Conservation (phyloP, 2,329 filamentous ascomycete genomes). For the Rhexocercosporidium sp. region DNA sequence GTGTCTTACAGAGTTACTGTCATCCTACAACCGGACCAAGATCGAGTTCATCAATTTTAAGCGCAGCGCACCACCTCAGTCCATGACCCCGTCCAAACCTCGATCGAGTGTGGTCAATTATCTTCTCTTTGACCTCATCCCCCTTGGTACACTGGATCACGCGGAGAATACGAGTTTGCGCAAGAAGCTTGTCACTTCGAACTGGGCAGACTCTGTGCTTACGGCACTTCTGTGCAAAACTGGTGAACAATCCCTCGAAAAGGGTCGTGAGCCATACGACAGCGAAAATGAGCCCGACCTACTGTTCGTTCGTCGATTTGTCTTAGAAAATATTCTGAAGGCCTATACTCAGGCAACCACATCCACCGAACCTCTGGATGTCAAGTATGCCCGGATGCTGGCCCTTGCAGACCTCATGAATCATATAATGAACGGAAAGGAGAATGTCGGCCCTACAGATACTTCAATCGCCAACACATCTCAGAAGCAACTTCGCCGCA, state of each 20-base stretch:
- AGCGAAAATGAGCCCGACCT: constrained; percentile 83
- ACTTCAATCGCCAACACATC: constrained; percentile 55
- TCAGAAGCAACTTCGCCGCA: constrained; percentile 82
- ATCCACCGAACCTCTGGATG: constrained; percentile 80
- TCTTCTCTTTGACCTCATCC: constrained; percentile 80
- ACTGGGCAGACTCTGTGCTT: constrained; percentile 84
- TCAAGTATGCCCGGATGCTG: constrained; percentile 86
- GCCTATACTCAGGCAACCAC: constrained; percentile 87
- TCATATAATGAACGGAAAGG: constrained; percentile 84
- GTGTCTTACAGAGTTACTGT: constrained; percentile 86
- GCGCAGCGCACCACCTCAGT: constrained; percentile 82
- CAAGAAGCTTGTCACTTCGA: constrained; percentile 84
- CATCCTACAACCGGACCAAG: constrained; percentile 93
- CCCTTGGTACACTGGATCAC: constrained; percentile 65
- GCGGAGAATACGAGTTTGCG: constrained; percentile 78
- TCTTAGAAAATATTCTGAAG: constrained; percentile 89
- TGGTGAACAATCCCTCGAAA: constrained; percentile 71
- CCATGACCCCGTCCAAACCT: constrained; percentile 87
- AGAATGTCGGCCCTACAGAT: constrained; percentile 59
- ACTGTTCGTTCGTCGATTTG: constrained; percentile 91
- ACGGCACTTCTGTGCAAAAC: constrained; percentile 90
- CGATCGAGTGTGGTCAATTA: constrained; percentile 94
- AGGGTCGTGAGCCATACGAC: constrained; percentile 60
- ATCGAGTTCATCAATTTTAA: constrained; percentile 99
- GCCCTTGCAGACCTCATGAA: constrained; percentile 91